A percentile compares a stretch with the other conserved stretches of the same genome.
Evolutionary conservation across 2,329 filamentous ascomycete genomes (phyloP).

Genomic region (Elsinoe necatrix): DNA sequence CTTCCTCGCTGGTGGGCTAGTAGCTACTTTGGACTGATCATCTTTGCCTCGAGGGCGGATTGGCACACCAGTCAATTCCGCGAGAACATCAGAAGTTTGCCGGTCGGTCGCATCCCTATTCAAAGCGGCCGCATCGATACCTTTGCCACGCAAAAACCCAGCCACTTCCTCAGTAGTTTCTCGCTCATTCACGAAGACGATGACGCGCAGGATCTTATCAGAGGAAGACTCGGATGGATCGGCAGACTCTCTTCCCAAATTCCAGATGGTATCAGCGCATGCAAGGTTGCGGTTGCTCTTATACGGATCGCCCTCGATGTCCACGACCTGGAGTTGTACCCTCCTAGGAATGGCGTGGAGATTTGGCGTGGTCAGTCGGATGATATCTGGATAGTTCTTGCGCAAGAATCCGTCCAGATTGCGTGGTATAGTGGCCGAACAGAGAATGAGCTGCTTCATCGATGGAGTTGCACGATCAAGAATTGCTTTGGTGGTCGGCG

Average conservation of each 20-base stretch:
- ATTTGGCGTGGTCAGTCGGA: conserved; percentile 85
- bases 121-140: conserved; percentile 78
- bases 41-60: conserved; percentile 5
- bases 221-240: conserved; percentile 42
- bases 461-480: conserved; percentile 75
- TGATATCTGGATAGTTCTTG: conserved; percentile 71
- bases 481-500: conserved; percentile 70
- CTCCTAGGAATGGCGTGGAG: conserved; percentile 91
- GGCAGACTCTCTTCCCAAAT: conserved; percentile 69
- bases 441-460: conserved; percentile 77
- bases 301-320: conserved; percentile 88
- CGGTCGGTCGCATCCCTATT: conserved; percentile 75
- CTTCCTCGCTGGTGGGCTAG: not conserved
- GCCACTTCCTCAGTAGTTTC: conserved; percentile 78
- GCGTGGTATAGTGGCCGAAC: conserved; percentile 90
- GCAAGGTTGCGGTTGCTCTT: conserved; percentile 86
- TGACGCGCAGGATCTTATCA: conserved; percentile 66
- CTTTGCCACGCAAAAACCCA: conserved; percentile 69
- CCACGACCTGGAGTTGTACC: conserved; percentile 87
- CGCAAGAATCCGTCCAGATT: conserved; percentile 80
- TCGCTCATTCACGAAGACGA: conserved; percentile 95
- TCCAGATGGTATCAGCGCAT: conserved; percentile 90
- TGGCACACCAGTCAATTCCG: conserved; percentile 56
- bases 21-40: not conserved
- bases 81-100: conserved; percentile 67